Evolutionary conservation across 2,329 filamentous ascomycete genomes (phyloP).

Genomic region (Colletotrichum sp.): DNA sequence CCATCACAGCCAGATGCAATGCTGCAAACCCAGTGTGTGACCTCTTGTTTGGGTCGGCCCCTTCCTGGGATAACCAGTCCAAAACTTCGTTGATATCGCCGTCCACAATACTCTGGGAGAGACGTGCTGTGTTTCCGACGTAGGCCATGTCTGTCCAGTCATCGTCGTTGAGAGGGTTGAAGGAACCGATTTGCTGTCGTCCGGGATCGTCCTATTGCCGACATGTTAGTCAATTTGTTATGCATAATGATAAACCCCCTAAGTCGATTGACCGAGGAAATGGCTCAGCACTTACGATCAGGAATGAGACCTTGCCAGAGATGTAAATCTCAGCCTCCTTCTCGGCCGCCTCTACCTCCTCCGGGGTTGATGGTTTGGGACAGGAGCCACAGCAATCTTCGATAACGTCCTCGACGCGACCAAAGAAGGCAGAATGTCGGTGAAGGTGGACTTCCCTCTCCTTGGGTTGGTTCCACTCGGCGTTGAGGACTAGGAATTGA

Average conservation of each 20-base stretch:
- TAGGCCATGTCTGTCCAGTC: conserved; percentile 96
- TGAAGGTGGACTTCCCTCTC: conserved; percentile 80
- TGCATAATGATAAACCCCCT: background rate
- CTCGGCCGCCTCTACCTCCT: conserved; percentile 74
- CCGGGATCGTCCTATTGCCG: conserved; percentile 72
- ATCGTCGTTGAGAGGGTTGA: conserved; percentile 80
- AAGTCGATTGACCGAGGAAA: background rate
- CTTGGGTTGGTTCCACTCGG: conserved; percentile 82
- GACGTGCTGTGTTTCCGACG: conserved; percentile 75
- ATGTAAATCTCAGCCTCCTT: conserved; percentile 80
- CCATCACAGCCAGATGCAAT: conserved; percentile 76
- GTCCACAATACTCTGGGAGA: conserved; percentile 84
- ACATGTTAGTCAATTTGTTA: background rate
- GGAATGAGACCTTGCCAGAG: conserved; percentile 74
- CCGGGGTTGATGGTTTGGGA: conserved; percentile 69
- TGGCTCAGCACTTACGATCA: conserved; percentile 49
- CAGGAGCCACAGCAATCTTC: conserved; percentile 84
- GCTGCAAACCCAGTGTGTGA: conserved; percentile 83
- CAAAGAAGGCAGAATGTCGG: conserved; percentile 86
- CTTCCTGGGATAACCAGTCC: conserved; percentile 73
- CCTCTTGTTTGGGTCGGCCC: conserved; percentile 72
- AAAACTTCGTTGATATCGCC: conserved; percentile 72
- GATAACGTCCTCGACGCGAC: conserved; percentile 74
- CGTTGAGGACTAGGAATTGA: conserved; percentile 66
- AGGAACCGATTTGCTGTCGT: conserved; percentile 72